A percentile compares a stretch with the other conserved stretches of the same genome.
phyloP scores from a whole-genome alignment of 192 early-diverging fungal genomes.

The Coemansia sp. region DNA sequence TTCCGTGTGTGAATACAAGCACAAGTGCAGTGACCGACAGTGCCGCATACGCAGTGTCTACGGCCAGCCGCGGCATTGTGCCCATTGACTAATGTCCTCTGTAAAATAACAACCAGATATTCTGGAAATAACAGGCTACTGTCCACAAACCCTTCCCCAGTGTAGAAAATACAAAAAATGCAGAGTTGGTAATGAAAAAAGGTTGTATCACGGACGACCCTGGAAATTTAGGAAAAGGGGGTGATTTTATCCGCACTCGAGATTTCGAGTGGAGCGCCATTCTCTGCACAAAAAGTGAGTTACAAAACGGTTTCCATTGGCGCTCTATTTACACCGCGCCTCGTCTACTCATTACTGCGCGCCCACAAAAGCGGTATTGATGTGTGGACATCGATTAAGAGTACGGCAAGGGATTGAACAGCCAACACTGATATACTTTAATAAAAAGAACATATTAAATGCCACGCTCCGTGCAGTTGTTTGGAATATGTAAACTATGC shows the following conservation, averaged over 20 bases:
- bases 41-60: slow-evolving; percentile 46
- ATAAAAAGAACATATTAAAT: no score
- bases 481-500: slow-evolving; percentile 16
- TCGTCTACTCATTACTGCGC: neutral
- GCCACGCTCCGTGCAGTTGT: no score
- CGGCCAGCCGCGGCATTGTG: slow-evolving; percentile 22
- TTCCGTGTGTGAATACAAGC: slow-evolving; percentile 26
- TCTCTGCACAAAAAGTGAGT: neutral
- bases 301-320: neutral
- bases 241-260: neutral
- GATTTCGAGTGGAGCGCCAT: neutral
- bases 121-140: no score
- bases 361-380: no score
- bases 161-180: no score
- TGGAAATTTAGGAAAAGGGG: no score
- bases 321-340: neutral
- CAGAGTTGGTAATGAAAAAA: no score
- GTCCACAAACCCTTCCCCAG: no score
- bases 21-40: slow-evolving; percentile 34
- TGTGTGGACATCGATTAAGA: no score
- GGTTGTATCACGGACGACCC: no score
- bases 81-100: neutral
- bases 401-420: neutral
- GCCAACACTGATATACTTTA: neutral
- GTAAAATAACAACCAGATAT: neutral